Evolutionary conservation across 2,329 filamentous ascomycete genomes (phyloP), one percentile per base, ranked within the genome.

Genomic region (Gaeumannomyces sp.): DNA sequence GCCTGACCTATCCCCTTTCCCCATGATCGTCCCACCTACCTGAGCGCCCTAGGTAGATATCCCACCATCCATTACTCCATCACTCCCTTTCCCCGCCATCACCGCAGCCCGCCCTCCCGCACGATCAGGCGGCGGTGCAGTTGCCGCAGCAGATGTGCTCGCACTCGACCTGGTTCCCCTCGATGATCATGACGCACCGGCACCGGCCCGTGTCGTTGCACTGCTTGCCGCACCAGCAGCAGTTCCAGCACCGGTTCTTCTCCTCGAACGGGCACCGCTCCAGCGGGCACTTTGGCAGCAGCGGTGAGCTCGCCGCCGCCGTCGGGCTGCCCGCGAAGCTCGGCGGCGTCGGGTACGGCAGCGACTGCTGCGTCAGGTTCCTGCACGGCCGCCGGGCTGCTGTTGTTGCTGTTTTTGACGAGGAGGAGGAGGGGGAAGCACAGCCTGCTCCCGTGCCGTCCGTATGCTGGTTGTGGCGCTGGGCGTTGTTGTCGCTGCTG

Each of bases 161-260:
- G 69, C 82, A 85, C 64, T 76, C 78, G 65, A 81, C 80, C 67
- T 78, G 72, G 65, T 76, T 78, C 25, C 81, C 79, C 58, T 83
- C 79, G 61, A 80, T 77, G 64, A 83, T 78, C 82, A 84, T 83
- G 71, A 82, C 73, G 71, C 80, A 82, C 68, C 77, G 77, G 72
- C 82, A 84, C 31, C 81, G 77, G 5, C 81, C 82, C 31, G 74
- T 73, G 59, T 76, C 76, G 69, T 85, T 84, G 76, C 79, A 79
- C n/a, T 75, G 74, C 69, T 83, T 83, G 33, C 82, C 82, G 65
- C 82, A 84, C 81, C 81, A 84, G 72, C 82, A 84, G 72, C 82
- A 84, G 72, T 82, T 82, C 82, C 82, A 85, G 67, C 72, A 77
- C 38, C 82, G 76, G 65, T 80, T 78, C 65, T 79, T 78, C 61